Evolutionary conservation across 257 asterid species (phyloP), one percentile per base, ranked within the genome.

Genomic region (Echites panduratus): DNA sequence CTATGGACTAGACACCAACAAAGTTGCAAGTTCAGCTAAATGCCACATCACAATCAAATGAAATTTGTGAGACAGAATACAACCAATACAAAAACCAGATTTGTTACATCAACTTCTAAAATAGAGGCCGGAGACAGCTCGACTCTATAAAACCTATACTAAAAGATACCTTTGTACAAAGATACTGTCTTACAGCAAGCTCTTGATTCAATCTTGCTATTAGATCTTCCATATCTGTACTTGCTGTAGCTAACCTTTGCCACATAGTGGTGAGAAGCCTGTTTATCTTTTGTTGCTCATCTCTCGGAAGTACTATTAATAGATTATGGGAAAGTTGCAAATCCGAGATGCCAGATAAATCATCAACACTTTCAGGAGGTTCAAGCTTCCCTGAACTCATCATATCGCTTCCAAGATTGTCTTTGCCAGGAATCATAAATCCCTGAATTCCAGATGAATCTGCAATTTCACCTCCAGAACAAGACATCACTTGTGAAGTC

Each of bases 171-270:
- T 87, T 86, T 52, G 85, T 75, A 9, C 83, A 75, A 72, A 87
- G 90, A 71, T 82, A 85, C 63, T 79, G 82, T 77, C 84, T 80
- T n/a, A 71, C 85, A 79, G 93, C 74, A 77, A 80, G 79, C 84
- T 89, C 96, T 73, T 84, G 90, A 78, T 79, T 66, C 61, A 81
- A 77, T 81, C 94, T 86, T 71, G 86, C 75, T 27, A 79, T 73
- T 47, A 87, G 91, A 81, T 85, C 87, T 70, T 86, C 88, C 56
- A 82, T 61, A 77, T 86, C 91, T 59, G 84, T 76, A 77, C 79
- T 84, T 74, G 89, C 83, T 35, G 89, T 77, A 72, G 73, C 78
- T 49, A 85, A 65, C 69, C 73, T 77, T 78, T 77, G 83, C 75
- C 85, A 84, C 88, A 80, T 57, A 47, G 70, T 79, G 47, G 58